Evolutionary conservation across 208 protist species (phyloP).

Genomic region (Leishmania turanica): DNA sequence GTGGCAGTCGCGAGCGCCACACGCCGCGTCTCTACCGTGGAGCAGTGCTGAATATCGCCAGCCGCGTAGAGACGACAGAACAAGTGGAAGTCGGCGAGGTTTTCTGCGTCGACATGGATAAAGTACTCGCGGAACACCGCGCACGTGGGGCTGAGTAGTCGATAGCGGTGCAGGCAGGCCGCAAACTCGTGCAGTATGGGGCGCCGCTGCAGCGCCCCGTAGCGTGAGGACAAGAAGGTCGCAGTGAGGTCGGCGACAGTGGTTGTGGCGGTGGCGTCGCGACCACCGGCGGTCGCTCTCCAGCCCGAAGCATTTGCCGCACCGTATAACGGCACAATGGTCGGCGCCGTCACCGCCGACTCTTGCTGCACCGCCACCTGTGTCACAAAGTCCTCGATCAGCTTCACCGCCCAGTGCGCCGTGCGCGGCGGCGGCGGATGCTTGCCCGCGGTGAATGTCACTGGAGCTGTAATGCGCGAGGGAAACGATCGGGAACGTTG

Average conservation of each 20-base stretch:
- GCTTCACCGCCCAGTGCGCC: slow-evolving; percentile 37
- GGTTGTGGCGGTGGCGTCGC: neutral
- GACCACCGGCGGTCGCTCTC: neutral
- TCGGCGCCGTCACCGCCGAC: slow-evolving; percentile 1
- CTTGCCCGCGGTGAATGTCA: neutral
- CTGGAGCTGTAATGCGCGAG: neutral
- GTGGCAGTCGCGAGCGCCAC: slow-evolving; percentile 3
- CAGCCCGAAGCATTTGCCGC: neutral
- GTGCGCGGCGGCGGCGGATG: slow-evolving; percentile 11
- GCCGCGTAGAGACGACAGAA: slow-evolving; percentile 35
- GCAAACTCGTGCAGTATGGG: slow-evolving; percentile 45
- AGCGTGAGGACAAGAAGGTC: slow-evolving; percentile 31
- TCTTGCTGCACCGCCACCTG: slow-evolving; percentile 33
- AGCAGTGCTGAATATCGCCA: slow-evolving; percentile 28
- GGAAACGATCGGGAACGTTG: neutral
- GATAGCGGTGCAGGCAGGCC: slow-evolving; percentile 40
- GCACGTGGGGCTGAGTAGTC: slow-evolving; percentile 36
- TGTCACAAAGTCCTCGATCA: slow-evolving; percentile 30
- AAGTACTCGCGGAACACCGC: slow-evolving; percentile 52
- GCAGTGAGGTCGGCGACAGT: slow-evolving; percentile 47
- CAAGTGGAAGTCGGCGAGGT: slow-evolving; percentile 34
- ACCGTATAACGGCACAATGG: neutral
- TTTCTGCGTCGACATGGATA: slow-evolving; percentile 34
- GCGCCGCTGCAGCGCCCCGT: slow-evolving; percentile 49
- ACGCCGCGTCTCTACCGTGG: slow-evolving; percentile 26